Evolutionary conservation across 352 stramenopile species (phyloP).

Genomic region (Peronospora farinosa): DNA sequence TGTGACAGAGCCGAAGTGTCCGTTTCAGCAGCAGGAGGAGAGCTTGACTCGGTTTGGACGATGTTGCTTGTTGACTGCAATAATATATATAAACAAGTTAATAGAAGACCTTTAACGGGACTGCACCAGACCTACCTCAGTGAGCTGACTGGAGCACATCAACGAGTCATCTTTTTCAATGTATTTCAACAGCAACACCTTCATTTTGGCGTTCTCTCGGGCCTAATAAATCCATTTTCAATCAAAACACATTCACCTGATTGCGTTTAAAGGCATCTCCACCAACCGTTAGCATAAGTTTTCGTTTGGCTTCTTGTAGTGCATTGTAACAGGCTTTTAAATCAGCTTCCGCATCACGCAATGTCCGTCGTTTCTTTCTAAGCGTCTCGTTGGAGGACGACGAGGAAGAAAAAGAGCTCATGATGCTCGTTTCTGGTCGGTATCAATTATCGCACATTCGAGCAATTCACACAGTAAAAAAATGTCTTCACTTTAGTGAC

Average conservation of each 20-base stretch:
- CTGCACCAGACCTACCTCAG: conserved; percentile 18
- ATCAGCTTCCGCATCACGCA: conserved; percentile 62
- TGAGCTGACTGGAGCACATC: conserved; percentile 70
- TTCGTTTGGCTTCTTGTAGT: conserved; percentile 52
- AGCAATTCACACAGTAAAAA: not conserved
- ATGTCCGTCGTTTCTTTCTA: conserved; percentile 63
- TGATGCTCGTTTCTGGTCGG: not conserved
- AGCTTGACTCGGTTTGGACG: conserved; percentile 3
- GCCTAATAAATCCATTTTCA: conserved; percentile 28
- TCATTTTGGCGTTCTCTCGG: conserved; percentile 83
- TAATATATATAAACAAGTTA: conserved; percentile 2
- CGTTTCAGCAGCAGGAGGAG: conserved; percentile 12
- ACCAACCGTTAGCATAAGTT: conserved; percentile 58
- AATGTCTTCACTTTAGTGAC: not conserved
- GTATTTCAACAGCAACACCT: conserved; percentile 81
- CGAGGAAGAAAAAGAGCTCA: conserved; percentile 10
- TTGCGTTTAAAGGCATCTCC: not conserved
- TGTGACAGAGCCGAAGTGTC: conserved; percentile 32
- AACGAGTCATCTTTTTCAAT: conserved; percentile 82
- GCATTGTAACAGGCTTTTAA: conserved; percentile 39
- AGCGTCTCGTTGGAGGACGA: conserved; percentile 21
- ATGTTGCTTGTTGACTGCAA: conserved; percentile 14
- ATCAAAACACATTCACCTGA: not conserved
- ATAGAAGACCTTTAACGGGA: not conserved
- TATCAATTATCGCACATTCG: too few relatives aligned